Base-by-base conservation (phyloP, 768 basidiomycete species). In the Leccinum broughii region DNA sequence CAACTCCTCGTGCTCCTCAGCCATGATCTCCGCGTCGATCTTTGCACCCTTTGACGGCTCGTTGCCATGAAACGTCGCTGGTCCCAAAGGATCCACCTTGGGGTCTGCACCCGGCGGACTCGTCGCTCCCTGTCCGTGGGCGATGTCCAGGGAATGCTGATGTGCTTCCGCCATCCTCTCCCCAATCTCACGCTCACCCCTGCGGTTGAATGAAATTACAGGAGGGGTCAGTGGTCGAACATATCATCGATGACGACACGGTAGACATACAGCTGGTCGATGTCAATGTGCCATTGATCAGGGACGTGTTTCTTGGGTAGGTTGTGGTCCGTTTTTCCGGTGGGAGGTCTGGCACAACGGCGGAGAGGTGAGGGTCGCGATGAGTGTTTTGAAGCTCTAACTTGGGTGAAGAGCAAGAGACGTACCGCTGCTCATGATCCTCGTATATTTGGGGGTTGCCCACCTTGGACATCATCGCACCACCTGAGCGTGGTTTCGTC, bases 31-130 rank as follows among this genome's bases (percentile, higher is more conserved):
- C 4, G 82, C 81, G 65, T 87, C 86, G n/a, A 85, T 77, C 66
- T 81, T 70, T 1, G 85, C 86, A 0, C 85, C 85, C 41, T 78
- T 72, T 0, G 84, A 85, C 0, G 86, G 85, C 61, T 85, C 73
- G 63, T 87, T 79, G 0, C 85, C 83, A 56, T 86, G 85, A 15
- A 75, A 68, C n/a, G 68, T 70, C 1, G 84, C 84, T 10, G 81
- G 82, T 50, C 76, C 77, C 28, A 81, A 67, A 13, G 85, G 84
- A 57, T 85, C 78, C 0, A 71, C 69, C 32, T 75, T 68, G 0
- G 77, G 77, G 46, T 76, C 67, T 6, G 65, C 63, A 53, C 63
- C 66, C 54, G 59, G 72, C 54, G 59, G 72, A 58, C 44, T 77
- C 72, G 17, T 69, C 59, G 50, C 67, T 35, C 75, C 73, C n/a